These are phyloP conservation scores for Cryptococcus amylolentus DNA, from an alignment of 1,284 basidiomycete species.

Conservation along the genomic window DNA sequence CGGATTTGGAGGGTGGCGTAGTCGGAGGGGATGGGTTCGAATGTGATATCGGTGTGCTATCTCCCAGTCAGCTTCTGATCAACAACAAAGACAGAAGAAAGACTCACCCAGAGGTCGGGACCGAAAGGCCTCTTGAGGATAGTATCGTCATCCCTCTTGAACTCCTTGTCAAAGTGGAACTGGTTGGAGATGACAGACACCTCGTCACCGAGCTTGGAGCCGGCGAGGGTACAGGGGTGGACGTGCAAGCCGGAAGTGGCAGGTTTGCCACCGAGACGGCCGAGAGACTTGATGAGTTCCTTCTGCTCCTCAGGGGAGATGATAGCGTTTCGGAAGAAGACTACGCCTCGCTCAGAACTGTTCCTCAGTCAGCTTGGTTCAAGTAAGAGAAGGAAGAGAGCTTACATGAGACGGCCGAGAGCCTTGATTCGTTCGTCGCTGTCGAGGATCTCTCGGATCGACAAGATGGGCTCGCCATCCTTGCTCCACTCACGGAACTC, in stretches of 20 bases:
- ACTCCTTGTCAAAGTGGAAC: constrained; percentile 27
- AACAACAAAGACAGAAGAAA: not conserved
- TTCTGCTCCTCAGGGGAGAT: constrained; percentile 54
- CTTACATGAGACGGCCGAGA: constrained; percentile 33
- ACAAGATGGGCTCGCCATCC: constrained; percentile 23
- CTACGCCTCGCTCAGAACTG: constrained; percentile 63
- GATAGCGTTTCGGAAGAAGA: constrained; percentile 61
- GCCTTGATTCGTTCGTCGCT: constrained; percentile 28
- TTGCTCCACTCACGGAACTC: constrained; percentile 42
- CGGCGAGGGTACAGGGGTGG: constrained; percentile 61
- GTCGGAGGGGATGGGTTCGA: constrained; percentile 64
- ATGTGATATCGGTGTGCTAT: constrained; percentile 61
- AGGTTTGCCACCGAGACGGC: constrained; percentile 60
- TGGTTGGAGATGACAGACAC: constrained; percentile 31
- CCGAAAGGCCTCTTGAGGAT: constrained; percentile 18
- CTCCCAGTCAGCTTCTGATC: not conserved
- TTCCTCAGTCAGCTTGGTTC: not conserved
- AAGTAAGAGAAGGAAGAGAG: not conserved
- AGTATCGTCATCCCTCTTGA: constrained; percentile 14
- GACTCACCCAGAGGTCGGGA: constrained; percentile 24
- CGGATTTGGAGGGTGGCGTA: constrained; percentile 45
- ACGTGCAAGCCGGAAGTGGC: constrained; percentile 58
- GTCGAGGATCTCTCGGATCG: constrained; percentile 28
- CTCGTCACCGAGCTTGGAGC: constrained; percentile 34
- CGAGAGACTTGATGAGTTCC: constrained; percentile 54